Conservation (phyloP, 2,329 filamentous ascomycete genomes). For the Colletotrichum neosansevieriae region DNA sequence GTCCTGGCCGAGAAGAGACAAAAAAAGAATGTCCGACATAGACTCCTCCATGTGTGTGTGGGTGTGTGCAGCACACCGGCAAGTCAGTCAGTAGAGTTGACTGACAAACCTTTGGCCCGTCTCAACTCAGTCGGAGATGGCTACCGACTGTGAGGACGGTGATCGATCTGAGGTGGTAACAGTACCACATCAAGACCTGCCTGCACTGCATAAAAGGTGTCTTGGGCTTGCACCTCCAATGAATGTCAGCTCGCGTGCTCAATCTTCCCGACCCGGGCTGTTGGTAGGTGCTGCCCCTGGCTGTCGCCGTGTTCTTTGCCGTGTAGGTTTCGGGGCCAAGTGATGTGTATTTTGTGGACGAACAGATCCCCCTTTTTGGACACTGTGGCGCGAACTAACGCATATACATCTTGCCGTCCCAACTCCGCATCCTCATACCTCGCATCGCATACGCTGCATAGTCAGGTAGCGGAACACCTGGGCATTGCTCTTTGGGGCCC, state of each 20-base stretch:
- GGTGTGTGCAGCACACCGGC: not conserved
- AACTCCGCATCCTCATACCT: constrained; percentile 4
- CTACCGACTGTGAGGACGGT: not conserved
- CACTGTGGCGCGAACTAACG: constrained; percentile 12
- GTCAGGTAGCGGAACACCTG: constrained; percentile 3
- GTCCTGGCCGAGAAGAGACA: constrained; percentile 4
- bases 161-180: constrained; percentile 9
- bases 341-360: not conserved
- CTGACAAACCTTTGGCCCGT: constrained; percentile 20
- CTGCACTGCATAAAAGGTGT: constrained; percentile 29
- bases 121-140: constrained; percentile 8
- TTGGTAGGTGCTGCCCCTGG: not conserved
- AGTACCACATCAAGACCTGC: not conserved
- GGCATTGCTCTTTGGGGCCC: not conserved
- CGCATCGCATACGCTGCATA: constrained; percentile 13
- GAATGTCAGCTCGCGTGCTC: constrained; percentile 27
- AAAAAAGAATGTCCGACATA: not conserved
- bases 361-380: not conserved
- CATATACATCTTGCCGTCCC: constrained; percentile 1
- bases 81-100: constrained; percentile 5
- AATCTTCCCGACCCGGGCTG: not conserved
- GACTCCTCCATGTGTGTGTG: not conserved
- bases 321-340: not conserved
- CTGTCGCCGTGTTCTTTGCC: no score
- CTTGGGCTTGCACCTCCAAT: constrained; percentile 3